Base-by-base conservation (phyloP, 345 rosid genomes). In the Corchorus capsularis region DNA sequence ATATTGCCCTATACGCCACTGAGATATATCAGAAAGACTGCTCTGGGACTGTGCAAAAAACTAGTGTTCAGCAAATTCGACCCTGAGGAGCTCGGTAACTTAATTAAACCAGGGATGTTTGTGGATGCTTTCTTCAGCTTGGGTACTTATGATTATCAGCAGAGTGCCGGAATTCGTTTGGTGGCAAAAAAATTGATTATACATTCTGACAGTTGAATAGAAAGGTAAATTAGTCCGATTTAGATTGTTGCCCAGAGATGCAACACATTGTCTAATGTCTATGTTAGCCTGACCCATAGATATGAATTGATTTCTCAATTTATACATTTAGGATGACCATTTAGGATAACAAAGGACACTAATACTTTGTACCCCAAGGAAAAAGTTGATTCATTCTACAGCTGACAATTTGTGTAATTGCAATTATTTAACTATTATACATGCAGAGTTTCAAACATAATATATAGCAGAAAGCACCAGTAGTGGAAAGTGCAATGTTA, bases 81-180 rank as follows among this genome's bases (percentile, higher is more conserved):
- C 62, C 54, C 70, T 1, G 83, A 71, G 16, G 97, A 95, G 86
- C 89, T 95, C 0, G 75, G 83, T 55, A 47, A 83, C 41, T 73
- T 86, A 67, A 47, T 92, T 61, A 77, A 37, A 6, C 67, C 85
- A 3, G 93, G 93, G 79, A 85, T 59, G 75, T 71, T 73, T 39
- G 75, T 93, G 7, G 97, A 95, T 78, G 87, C 89, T n/a, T 92
- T 78, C 82, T 69, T 95, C 80, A 83, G 91, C 63, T 65, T 93
- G 47, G 93, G 88, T 76, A 74, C 90, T 12, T 95, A 93, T 69
- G 99, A 92, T 78, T 92, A 85, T 82, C 93, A 83, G 75, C 92
- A 83, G 76, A 79, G 43, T 68, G 91, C 97, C 27, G 99, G 99
- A 67, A 90, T 95, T 55, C 87, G 92, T 37, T 77, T 91, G 20